Evolutionary conservation across 2,329 filamentous ascomycete species (phyloP), one percentile per base, ranked within the genome.

Genomic region (Tolypocladium paradoxum): DNA sequence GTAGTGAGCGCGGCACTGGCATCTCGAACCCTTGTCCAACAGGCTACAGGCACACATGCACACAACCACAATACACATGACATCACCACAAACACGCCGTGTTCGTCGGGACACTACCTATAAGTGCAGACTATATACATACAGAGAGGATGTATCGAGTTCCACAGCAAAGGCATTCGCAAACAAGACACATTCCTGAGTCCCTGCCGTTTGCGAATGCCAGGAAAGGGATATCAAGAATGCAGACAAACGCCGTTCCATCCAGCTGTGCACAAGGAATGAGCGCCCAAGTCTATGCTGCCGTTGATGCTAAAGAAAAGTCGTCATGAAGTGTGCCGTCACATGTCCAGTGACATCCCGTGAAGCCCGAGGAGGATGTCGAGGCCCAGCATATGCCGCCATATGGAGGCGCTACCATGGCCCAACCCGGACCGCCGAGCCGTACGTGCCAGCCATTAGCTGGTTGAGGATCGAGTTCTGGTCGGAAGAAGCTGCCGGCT

Each of bases 381-480:
- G 6, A 31, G 27, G 31, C 18, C 27, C n/a, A 6, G 16, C 24
- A 18, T 6, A 31, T n/a, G 27, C 24, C 27, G 6, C 24, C 4
- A 18, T 20, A 8, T 16, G 27, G 18, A 43, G 48, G 53, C 37
- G 43, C 57, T 78, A 83, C 77, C 77, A 84, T 16, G 77, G 78
- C n/a, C 82, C 82, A 54, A 85, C 82, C 50, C 76, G 73, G 29
- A 85, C 82, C 9, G 82, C 75, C 29, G 80, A 71, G 35, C 79
- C 77, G 56, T 82, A 85, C 4, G 76, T 75, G 46, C 81, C 81
- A 55, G 77, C 81, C 60, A 85, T 73, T 33, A 85, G 70, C 65
- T 85, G 81, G 62, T 81, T 80, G 33, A 83, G 71, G 47, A 85
- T 82, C 12, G 81, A 85, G 59, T 73, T 73, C 45, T 75, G 71